phyloP scores from a whole-genome alignment of 192 early-diverging fungal genomes.

The Rhizophagus sp. region DNA sequence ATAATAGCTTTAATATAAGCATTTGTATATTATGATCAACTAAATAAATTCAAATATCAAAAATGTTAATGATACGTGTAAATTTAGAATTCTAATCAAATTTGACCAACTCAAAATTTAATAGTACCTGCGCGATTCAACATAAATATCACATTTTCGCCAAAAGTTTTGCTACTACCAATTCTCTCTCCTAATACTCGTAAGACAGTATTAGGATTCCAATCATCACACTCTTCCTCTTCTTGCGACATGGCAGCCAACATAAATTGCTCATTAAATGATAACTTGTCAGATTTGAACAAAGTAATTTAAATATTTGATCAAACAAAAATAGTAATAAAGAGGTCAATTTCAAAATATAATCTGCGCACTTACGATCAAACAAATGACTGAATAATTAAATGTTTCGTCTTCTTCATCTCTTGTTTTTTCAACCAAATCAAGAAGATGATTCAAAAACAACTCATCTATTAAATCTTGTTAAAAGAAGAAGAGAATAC shows the following conservation, averaged over 20 bases:
- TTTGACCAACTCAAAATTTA: background rate
- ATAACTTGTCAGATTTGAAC: slow-evolving; percentile 33
- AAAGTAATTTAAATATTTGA: background rate
- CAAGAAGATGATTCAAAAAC: slow-evolving; percentile 52
- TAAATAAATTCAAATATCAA: slow-evolving; percentile 8
- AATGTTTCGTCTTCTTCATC: slow-evolving; percentile 54
- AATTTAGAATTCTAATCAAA: background rate
- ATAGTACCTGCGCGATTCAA: slow-evolving; percentile 81
- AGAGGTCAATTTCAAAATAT: background rate
- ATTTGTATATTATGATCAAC: slow-evolving; percentile 55
- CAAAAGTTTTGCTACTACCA: slow-evolving; percentile 74
- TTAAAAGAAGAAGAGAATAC: background rate
- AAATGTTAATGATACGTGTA: background rate
- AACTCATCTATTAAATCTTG: slow-evolving; percentile 49
- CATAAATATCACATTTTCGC: slow-evolving; percentile 89
- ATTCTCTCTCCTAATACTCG: slow-evolving; percentile 48
- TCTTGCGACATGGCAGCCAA: slow-evolving; percentile 43
- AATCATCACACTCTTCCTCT: slow-evolving; percentile 27
- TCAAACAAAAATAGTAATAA: background rate
- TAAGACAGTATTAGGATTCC: slow-evolving; percentile 56
- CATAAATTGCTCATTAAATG: slow-evolving; percentile 73
- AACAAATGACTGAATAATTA: slow-evolving; percentile 54
- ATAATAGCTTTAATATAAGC: slow-evolving; percentile 70
- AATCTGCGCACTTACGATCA: slow-evolving; percentile 38
- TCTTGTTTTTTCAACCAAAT: slow-evolving; percentile 61